Percentiles rank a stretch among this genome's conserved stretches.
These are phyloP conservation scores for Podila epigama DNA, from an alignment of 192 early-diverging fungal species.

Conservation along the genomic window DNA sequence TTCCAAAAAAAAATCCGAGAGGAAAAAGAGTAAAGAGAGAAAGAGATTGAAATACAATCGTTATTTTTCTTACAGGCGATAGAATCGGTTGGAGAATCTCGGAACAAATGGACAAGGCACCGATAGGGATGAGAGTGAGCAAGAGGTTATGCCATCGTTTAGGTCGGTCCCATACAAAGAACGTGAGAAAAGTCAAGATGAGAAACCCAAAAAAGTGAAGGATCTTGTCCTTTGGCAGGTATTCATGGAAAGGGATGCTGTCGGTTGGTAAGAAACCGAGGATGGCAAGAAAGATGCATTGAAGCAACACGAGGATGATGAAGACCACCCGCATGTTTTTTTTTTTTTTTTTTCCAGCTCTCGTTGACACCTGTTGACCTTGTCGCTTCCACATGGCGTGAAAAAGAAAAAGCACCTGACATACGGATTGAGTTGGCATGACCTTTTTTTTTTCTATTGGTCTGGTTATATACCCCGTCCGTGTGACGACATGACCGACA, in stretches of 20 bases:
- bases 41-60: too few relatives aligned
- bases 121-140: conserved; percentile 24
- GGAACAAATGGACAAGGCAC: conserved; percentile 29
- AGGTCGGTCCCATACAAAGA: conserved; percentile 45
- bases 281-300: conserved; percentile 25
- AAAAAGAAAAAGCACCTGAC: not conserved
- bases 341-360: not conserved
- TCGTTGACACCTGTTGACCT: not conserved
- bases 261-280: conserved; percentile 42
- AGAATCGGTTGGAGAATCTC: conserved; percentile 40
- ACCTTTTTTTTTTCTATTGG: too few relatives aligned
- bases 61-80: conserved; percentile 39
- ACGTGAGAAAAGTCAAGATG: conserved; percentile 41
- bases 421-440: not conserved
- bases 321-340: conserved; percentile 35
- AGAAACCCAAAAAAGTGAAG: conserved; percentile 40
- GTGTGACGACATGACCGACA: too few relatives aligned
- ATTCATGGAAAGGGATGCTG: conserved; percentile 44
- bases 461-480: too few relatives aligned
- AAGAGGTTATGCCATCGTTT: conserved; percentile 18
- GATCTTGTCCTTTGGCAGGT: conserved; percentile 37
- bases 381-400: not conserved
- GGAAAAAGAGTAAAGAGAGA: too few relatives aligned
- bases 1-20: not conserved
- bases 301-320: conserved; percentile 27